These are phyloP conservation scores for Coemansia sp. DNA, from an alignment of 192 early-diverging fungal species.

Conservation along the genomic window DNA sequence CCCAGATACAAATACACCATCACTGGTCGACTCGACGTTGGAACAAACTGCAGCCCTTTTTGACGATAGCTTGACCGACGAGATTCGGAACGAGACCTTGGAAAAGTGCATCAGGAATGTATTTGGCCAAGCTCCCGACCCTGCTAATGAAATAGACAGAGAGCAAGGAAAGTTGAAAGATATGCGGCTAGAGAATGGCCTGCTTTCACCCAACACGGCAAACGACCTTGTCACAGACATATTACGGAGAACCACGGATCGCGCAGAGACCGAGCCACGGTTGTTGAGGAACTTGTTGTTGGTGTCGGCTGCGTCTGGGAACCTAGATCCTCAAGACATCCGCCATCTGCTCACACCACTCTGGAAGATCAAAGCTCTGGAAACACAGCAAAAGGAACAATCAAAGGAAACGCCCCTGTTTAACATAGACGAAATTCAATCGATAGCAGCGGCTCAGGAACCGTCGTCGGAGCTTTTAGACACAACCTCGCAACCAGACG, in stretches of 20 bases:
- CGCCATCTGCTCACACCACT: slow-evolving; percentile 19
- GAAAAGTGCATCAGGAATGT: slow-evolving; percentile 18
- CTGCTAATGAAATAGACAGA: not conserved
- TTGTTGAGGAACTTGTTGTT: slow-evolving; percentile 34
- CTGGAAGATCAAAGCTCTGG: slow-evolving; percentile 4
- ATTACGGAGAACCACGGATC: not conserved
- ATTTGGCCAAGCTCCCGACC: not conserved
- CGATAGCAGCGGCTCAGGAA: slow-evolving; percentile 9
- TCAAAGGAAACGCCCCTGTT: not conserved
- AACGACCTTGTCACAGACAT: not conserved
- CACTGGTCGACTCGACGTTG: slow-evolving; percentile 13
- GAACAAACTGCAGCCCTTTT: slow-evolving; percentile 10
- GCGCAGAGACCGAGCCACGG: slow-evolving; percentile 19
- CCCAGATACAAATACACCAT: not conserved
- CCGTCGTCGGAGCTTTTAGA: not conserved
- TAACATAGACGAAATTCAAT: slow-evolving; percentile 27
- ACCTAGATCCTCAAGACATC: slow-evolving; percentile 2
- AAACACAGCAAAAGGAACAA: not conserved
- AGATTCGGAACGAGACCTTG: not conserved
- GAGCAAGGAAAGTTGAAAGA: not conserved
- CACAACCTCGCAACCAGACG: not conserved
- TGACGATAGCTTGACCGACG: not conserved
- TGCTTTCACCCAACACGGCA: not conserved
- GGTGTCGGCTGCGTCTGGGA: slow-evolving; percentile 7
- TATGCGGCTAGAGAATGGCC: not conserved